Conservation (phyloP, 306 rosid species). For the Mimosa pudica region DNA sequence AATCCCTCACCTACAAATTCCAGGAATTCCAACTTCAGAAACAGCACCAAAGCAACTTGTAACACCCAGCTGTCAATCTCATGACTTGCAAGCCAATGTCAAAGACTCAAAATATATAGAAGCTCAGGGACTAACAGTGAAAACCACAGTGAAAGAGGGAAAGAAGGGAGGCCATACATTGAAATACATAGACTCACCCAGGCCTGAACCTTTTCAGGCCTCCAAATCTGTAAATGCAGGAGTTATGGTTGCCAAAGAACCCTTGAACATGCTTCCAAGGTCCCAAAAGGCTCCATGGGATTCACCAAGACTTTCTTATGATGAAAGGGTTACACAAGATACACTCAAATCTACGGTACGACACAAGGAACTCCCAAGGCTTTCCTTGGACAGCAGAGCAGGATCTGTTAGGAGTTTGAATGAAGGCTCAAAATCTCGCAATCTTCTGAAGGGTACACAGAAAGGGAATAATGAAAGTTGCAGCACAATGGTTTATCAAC, state of each 20-base stretch:
- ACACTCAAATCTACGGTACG: conserved; percentile 53
- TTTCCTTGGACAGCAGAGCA: conserved; percentile 85
- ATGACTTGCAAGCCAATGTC: conserved; percentile 48
- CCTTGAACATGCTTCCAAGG: conserved; percentile 46
- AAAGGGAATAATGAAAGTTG: conserved; percentile 41
- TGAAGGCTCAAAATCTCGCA: conserved; percentile 52
- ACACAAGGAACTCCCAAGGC: conserved; percentile 78
- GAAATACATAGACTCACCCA: conserved; percentile 75
- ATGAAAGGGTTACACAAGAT: conserved; percentile 62
- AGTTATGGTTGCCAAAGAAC: conserved; percentile 42
- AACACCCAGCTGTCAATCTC: conserved; percentile 35
- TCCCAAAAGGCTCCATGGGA: conserved; percentile 53
- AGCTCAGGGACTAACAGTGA: conserved; percentile 55
- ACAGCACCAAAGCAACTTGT: conserved; percentile 39
- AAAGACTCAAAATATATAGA: conserved; percentile 63
- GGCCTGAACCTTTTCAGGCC: conserved; percentile 50
- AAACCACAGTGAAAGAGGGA: conserved; percentile 51
- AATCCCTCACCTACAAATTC: conserved; percentile 35
- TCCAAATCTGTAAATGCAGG: conserved; percentile 45
- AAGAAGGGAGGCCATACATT: conserved; percentile 46
- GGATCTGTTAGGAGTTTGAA: conserved; percentile 44
- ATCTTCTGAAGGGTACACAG: conserved; percentile 46
- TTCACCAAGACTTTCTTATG: conserved; percentile 74
- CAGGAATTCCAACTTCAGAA: conserved; percentile 35
- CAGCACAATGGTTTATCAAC: conserved; percentile 30